These are phyloP conservation scores for Paecilomyces sp. DNA, from an alignment of 2,329 filamentous ascomycete genomes.

Conservation along the genomic window DNA sequence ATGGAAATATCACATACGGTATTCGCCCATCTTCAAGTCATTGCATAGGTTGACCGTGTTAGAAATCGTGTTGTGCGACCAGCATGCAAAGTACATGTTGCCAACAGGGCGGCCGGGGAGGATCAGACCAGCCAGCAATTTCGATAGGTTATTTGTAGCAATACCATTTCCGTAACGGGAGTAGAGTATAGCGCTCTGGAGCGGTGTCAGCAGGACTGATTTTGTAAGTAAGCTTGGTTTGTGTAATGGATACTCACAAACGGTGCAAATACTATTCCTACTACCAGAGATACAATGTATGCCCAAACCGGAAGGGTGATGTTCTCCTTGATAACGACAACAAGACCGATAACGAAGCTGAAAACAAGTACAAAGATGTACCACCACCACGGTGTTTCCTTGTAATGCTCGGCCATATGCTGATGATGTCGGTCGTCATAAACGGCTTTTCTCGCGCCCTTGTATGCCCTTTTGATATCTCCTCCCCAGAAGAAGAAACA, in stretches of 20 bases:
- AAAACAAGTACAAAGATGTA: slow-evolving; percentile 18
- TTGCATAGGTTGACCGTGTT: slow-evolving; percentile 45
- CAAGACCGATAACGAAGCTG: slow-evolving; percentile 20
- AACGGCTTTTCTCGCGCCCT: slow-evolving; percentile 36
- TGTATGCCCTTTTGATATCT: slow-evolving; percentile 44
- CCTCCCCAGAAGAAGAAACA: slow-evolving; percentile 50
- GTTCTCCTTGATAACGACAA: slow-evolving; percentile 23
- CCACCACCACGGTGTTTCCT: slow-evolving; percentile 39
- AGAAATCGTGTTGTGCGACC: slow-evolving; percentile 51
- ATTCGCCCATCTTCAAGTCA: slow-evolving; percentile 54
- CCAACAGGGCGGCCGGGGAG: slow-evolving; percentile 46
- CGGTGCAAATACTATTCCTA: slow-evolving; percentile 20
- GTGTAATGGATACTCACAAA: slow-evolving; percentile 9
- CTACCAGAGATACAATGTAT: slow-evolving; percentile 19
- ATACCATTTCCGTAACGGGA: slow-evolving; percentile 51
- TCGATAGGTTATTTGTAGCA: slow-evolving; percentile 52
- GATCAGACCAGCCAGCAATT: slow-evolving; percentile 49
- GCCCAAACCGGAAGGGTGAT: slow-evolving; percentile 25
- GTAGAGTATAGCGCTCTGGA: slow-evolving; percentile 45
- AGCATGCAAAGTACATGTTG: slow-evolving; percentile 54
- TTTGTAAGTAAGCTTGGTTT: background rate
- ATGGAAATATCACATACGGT: slow-evolving; percentile 32
- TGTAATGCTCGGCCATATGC: slow-evolving; percentile 48
- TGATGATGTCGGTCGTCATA: slow-evolving; percentile 47
- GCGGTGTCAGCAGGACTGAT: background rate